A percentile compares a stretch with the other conserved stretches of the same genome.
Conservation (phyloP, 2,329 filamentous ascomycete genomes). For the Pseudopyrenochaeta lycopersici region DNA sequence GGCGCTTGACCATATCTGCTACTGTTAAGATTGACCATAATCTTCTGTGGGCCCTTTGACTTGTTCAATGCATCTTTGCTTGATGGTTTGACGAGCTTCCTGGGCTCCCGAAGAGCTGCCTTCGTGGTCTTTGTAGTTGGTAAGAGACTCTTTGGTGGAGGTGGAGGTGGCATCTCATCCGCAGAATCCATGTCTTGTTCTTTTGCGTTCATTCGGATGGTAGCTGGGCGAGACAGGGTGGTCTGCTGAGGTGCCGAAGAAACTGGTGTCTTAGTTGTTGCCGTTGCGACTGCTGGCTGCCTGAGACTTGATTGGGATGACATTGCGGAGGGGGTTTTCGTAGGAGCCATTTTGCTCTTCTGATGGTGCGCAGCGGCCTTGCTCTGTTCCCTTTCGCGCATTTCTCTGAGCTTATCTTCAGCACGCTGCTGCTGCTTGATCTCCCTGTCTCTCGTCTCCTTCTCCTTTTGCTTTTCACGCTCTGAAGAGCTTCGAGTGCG, state of each 20-base stretch:
- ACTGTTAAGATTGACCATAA: slow-evolving; percentile 71
- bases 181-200: slow-evolving; percentile 53
- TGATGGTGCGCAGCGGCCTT: slow-evolving; percentile 64
- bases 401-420: slow-evolving; percentile 72
- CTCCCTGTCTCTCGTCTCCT: slow-evolving; percentile 64
- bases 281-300: slow-evolving; percentile 22
- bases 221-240: slow-evolving; percentile 38
- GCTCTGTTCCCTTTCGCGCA: slow-evolving; percentile 73
- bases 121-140: slow-evolving; percentile 57
- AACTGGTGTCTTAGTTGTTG: slow-evolving; percentile 60
- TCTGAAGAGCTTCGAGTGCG: slow-evolving; percentile 68
- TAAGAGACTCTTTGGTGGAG: slow-evolving; percentile 61
- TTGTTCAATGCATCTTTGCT: slow-evolving; percentile 68
- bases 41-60: slow-evolving; percentile 71
- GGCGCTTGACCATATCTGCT: slow-evolving; percentile 47
- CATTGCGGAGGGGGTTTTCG: slow-evolving; percentile 62
- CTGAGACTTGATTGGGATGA: slow-evolving; percentile 44
- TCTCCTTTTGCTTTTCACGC: slow-evolving; percentile 66
- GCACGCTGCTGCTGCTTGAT: slow-evolving; percentile 69
- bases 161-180: slow-evolving; percentile 68
- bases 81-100: slow-evolving; percentile 66
- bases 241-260: slow-evolving; percentile 37
- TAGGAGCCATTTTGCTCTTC: slow-evolving; percentile 43
- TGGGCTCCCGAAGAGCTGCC: slow-evolving; percentile 45
- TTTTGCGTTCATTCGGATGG: slow-evolving; percentile 36